A percentile compares a stretch with the other conserved stretches of the same genome.
Conservation (phyloP, 2,329 filamentous ascomycete genomes). For the Fusarium chlamydosporum region DNA sequence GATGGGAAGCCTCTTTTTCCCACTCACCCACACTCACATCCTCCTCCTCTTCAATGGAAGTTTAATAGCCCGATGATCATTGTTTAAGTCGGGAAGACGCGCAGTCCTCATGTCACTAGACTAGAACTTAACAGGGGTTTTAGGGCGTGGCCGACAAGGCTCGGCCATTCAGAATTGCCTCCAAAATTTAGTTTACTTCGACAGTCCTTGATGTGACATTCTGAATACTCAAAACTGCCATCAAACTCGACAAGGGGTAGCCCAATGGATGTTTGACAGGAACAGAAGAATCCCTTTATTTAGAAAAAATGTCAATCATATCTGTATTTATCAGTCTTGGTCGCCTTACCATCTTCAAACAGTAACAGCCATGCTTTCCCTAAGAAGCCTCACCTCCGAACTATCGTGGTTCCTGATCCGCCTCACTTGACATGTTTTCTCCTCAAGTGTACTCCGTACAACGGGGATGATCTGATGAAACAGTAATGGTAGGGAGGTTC, state of each 20-base stretch:
- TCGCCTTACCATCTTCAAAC: constrained; percentile 14
- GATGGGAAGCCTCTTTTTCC: not conserved
- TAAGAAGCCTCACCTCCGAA: constrained; percentile 24
- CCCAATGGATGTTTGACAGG: not conserved
- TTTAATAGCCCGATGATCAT: too few species aligned
- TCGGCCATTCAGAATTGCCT: constrained; percentile 1
- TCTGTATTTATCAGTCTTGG: constrained; percentile 22
- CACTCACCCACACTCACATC: too few species aligned
- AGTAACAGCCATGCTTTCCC: constrained; percentile 6
- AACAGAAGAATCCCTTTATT: constrained; percentile 3
- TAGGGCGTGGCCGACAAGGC: constrained; percentile 15
- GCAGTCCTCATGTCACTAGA: constrained; percentile 1
- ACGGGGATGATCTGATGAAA: constrained; percentile 34
- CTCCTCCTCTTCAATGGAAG: too few species aligned
- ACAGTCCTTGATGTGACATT: constrained; percentile 6
- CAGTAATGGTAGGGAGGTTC: constrained; percentile 31
- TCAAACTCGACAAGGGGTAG: too few species aligned
- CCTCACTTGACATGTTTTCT: constrained; percentile 25
- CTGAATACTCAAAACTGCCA: too few species aligned
- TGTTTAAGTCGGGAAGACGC: constrained; percentile 19
- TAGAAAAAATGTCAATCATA: constrained; percentile 20
- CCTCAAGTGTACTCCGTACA: not conserved
- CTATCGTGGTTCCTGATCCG: constrained; percentile 14
- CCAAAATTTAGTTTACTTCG: too few species aligned
- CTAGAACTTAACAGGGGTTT: not conserved